These are phyloP conservation scores for Lentinula sp. DNA, from an alignment of 768 basidiomycete species.

Conservation along the genomic window DNA sequence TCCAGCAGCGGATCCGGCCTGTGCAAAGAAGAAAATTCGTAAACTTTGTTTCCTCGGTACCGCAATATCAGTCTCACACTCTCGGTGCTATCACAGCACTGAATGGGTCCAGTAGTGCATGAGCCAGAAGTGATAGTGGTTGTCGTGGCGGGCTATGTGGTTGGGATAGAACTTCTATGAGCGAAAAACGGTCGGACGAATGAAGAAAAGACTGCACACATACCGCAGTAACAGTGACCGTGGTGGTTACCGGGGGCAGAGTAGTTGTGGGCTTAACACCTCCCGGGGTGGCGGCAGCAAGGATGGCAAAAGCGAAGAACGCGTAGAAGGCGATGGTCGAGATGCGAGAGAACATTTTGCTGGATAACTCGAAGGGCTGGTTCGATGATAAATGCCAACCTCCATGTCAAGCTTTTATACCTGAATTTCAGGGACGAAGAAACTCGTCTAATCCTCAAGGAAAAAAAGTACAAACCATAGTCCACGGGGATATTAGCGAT, in stretches of 20 bases:
- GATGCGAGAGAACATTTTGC: neutral
- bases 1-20: neutral
- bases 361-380: neutral
- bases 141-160: neutral
- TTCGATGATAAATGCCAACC: neutral
- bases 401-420: neutral
- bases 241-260: neutral
- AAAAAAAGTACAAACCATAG: too few species aligned
- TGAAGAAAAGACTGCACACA: too few species aligned
- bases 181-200: neutral
- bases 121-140: neutral
- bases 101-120: conserved; percentile 13
- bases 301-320: neutral
- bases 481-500: too few species aligned
- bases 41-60: neutral
- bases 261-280: neutral
- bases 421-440: neutral
- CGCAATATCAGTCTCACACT: neutral
- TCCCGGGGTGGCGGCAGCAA: conserved; percentile 3
- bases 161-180: neutral
- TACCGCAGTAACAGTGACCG: conserved; percentile 1
- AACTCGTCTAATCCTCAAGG: too few species aligned
- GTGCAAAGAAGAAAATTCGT: neutral
- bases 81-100: conserved; percentile 13
- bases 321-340: neutral